phyloP scores from a whole-genome alignment of 2,329 filamentous ascomycete genomes.

The Clarireedia hainanense region DNA sequence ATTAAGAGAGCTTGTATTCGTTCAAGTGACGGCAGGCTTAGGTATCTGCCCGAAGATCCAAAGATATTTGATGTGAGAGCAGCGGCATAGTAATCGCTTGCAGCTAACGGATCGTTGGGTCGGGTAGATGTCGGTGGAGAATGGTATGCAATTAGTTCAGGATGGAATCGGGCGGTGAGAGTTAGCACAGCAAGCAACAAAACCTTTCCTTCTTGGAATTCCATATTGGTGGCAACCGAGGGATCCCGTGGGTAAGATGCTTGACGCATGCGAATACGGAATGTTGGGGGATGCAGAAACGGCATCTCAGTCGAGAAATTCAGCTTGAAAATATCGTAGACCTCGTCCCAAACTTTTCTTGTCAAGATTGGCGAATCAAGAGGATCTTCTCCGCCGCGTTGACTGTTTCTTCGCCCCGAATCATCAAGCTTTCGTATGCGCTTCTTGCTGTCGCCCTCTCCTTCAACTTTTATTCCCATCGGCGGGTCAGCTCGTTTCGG shows the following conservation, averaged over 20 bases:
- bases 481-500: slow-evolving; percentile 24
- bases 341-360: slow-evolving; percentile 56
- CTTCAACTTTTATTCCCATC: slow-evolving; percentile 24
- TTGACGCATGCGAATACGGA: slow-evolving; percentile 45
- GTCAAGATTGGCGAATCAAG: slow-evolving; percentile 56
- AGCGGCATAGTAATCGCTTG: slow-evolving; percentile 58
- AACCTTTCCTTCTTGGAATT: slow-evolving; percentile 41
- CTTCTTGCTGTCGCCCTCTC: slow-evolving; percentile 41
- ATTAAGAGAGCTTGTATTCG: slow-evolving; percentile 61
- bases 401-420: slow-evolving; percentile 27
- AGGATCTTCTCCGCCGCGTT: slow-evolving; percentile 46
- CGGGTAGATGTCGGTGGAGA: slow-evolving; percentile 5
- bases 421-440: slow-evolving; percentile 31
- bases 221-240: slow-evolving; percentile 12
- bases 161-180: slow-evolving; percentile 61
- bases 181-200: slow-evolving; percentile 60
- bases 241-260: slow-evolving; percentile 31
- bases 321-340: slow-evolving; percentile 62
- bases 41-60: slow-evolving; percentile 38
- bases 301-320: slow-evolving; percentile 67
- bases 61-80: slow-evolving; percentile 44
- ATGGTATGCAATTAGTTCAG: slow-evolving; percentile 46
- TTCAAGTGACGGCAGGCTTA: slow-evolving; percentile 49
- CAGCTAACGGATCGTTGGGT: slow-evolving; percentile 41
- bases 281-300: slow-evolving; percentile 60